Conservation (phyloP, 805 yeast genomes). For the Groenewaldozyma salmanticensis region DNA sequence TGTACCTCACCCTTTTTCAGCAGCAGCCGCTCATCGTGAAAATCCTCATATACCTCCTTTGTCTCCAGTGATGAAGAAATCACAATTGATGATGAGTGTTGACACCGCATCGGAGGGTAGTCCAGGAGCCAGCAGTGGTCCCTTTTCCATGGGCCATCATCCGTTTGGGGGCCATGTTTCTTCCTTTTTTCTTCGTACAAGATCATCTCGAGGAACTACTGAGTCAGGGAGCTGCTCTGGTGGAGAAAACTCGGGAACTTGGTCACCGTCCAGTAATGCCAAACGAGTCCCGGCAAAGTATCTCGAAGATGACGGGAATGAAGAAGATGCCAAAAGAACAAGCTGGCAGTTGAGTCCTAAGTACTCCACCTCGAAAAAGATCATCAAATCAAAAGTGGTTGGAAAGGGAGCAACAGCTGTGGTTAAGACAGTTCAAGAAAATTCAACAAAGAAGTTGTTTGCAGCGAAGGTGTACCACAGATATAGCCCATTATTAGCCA, state of each 20-base stretch:
- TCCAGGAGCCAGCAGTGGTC: too few species aligned
- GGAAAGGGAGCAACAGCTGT: conserved; percentile 29
- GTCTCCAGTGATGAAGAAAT: too few species aligned
- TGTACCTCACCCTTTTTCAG: too few species aligned
- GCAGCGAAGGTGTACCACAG: conserved; percentile 85
- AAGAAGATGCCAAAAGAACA: conserved; percentile 2
- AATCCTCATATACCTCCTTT: too few species aligned
- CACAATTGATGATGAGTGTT: too few species aligned
- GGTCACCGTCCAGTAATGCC: not conserved
- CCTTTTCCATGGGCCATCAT: not conserved
- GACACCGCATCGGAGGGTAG: too few species aligned
- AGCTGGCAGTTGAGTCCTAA: conserved; percentile 13
- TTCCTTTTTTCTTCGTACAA: conserved; percentile 1
- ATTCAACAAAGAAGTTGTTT: conserved; percentile 31
- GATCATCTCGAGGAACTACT: conserved; percentile 4
- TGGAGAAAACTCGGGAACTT: not conserved
- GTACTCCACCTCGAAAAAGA: conserved; percentile 15
- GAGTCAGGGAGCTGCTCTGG: not conserved
- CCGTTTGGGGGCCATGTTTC: not conserved
- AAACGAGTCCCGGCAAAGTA: conserved; percentile 9
- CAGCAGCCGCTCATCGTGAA: too few species aligned
- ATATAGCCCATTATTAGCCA: conserved; percentile 49
- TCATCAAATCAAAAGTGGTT: conserved; percentile 17
- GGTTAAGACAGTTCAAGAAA: conserved; percentile 20
- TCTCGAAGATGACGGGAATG: conserved; percentile 2